Percentiles rank a stretch among this genome's conserved stretches.
These are phyloP conservation scores for Omphalotus guepiniiformis DNA, from an alignment of 768 basidiomycete genomes.

Conservation along the genomic window DNA sequence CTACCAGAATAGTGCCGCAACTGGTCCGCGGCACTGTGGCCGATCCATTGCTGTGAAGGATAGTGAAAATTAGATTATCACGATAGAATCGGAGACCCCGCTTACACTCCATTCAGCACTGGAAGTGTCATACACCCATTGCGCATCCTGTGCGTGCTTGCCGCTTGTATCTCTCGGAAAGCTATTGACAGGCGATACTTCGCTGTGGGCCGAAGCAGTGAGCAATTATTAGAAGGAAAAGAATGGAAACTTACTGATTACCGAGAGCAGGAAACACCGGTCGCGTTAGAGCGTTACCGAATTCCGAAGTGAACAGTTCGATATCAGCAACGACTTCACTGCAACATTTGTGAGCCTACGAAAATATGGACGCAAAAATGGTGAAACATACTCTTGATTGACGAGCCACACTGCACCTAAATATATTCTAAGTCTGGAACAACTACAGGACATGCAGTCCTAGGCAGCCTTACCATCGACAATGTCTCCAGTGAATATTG, in stretches of 20 bases:
- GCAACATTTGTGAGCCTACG: neutral
- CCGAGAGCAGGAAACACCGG: constrained; percentile 51
- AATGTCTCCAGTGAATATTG: constrained; percentile 64
- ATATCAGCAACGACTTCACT: constrained; percentile 45
- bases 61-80: neutral
- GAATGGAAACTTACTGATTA: constrained; percentile 41
- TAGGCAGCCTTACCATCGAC: constrained; percentile 42
- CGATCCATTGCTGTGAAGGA: constrained; percentile 42
- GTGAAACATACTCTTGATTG: constrained; percentile 32
- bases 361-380: neutral
- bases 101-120: constrained; percentile 44
- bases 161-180: constrained; percentile 49
- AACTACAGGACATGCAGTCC: neutral
- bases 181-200: constrained; percentile 52
- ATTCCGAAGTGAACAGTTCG: constrained; percentile 41
- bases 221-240: neutral
- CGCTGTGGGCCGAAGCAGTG: constrained; percentile 29
- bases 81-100: constrained; percentile 8
- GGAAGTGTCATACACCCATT: constrained; percentile 57
- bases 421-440: neutral
- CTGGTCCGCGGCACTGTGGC: constrained; percentile 34
- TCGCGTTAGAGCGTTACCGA: constrained; percentile 33
- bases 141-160: constrained; percentile 27
- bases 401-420: constrained; percentile 51
- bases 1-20: constrained; percentile 49